Base-by-base conservation (phyloP, 805 yeast genomes). In the Priceomyces castillae region DNA sequence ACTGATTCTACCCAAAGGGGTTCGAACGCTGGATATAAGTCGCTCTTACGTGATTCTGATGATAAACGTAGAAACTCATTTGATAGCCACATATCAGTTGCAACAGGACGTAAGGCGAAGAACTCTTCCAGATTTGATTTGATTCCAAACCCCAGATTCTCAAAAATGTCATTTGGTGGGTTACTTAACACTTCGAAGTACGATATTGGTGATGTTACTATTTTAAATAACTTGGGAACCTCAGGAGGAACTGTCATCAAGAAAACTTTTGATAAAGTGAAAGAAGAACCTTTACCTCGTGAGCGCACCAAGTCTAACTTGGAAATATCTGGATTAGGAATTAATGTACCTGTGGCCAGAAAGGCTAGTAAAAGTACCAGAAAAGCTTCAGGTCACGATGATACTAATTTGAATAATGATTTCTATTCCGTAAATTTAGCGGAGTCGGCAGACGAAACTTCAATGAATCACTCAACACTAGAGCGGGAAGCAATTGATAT, bases 81-180 rank as follows among this genome's bases (percentile, higher is more conserved):
- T 22, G 38, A 35, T 16, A 26, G 22, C 18, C 26, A 4, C 3
- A 10, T 3, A 10, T 19, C 31, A 17, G 23, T 20, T 15, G 22
- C 23, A 11, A 22, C 19, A 14, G 16, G 14, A 7, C 35, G 30
- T 9, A 33, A 20, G 20, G 20, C 26, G 5, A 25, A 25, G 14
- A 5, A 25, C 12, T 19, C 40, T 16, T 12, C 31, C 11, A 22
- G 10, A 16, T 12, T n/a, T 30, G 59, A 47, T 7, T 54, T 66
- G 41, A 64, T 69, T 30, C 76, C 76, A 5, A 71, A 71, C 40
- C 75, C 75, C 9, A 52, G 70, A 28, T 71, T 71, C 43, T 71
- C 76, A 0, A 57, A 66, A 30, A 59, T 71, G 40, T 69, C 76
- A 0, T 67, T 71, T 51, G 68, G 69, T 39, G 74, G 71, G 2